Evolutionary conservation across 805 yeast species (phyloP).

Genomic region (Candida vartiovaarae): DNA sequence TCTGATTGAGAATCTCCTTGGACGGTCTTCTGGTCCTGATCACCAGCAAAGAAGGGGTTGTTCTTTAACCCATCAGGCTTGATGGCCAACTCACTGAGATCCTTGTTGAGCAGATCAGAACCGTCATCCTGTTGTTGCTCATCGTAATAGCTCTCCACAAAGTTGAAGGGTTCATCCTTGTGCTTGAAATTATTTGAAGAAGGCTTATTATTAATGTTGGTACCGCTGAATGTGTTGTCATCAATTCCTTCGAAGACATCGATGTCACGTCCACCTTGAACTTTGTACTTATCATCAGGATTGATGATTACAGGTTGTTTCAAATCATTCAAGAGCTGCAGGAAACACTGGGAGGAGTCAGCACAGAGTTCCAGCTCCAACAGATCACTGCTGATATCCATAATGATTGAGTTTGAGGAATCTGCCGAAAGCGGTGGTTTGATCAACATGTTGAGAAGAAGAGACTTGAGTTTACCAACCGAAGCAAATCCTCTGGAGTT

Average conservation of each 20-base stretch:
- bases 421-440: constrained; percentile 20
- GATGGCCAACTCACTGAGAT: constrained; percentile 23
- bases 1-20: constrained; percentile 7
- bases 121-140: constrained; percentile 1
- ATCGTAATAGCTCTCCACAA: constrained; percentile 23
- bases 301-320: constrained; percentile 58
- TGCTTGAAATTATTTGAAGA: background rate
- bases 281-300: constrained; percentile 52
- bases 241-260: constrained; percentile 37
- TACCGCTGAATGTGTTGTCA: constrained; percentile 21
- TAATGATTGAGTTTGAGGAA: constrained; percentile 24
- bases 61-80: constrained; percentile 5
- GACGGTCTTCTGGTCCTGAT: background rate
- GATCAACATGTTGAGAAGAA: constrained; percentile 13
- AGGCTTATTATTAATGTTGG: background rate
- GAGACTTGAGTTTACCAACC: constrained; percentile 39
- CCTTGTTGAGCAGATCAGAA: constrained; percentile 25
- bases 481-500: constrained; percentile 43
- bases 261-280: constrained; percentile 23
- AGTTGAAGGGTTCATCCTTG: constrained; percentile 8
- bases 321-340: constrained; percentile 63
- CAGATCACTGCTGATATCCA: constrained; percentile 43
- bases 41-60: constrained; percentile 12
- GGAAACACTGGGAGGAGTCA: constrained; percentile 70
- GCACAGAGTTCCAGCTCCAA: constrained; percentile 61